phyloP scores from a whole-genome alignment of 768 basidiomycete species.

The Termitomyces sp. region DNA sequence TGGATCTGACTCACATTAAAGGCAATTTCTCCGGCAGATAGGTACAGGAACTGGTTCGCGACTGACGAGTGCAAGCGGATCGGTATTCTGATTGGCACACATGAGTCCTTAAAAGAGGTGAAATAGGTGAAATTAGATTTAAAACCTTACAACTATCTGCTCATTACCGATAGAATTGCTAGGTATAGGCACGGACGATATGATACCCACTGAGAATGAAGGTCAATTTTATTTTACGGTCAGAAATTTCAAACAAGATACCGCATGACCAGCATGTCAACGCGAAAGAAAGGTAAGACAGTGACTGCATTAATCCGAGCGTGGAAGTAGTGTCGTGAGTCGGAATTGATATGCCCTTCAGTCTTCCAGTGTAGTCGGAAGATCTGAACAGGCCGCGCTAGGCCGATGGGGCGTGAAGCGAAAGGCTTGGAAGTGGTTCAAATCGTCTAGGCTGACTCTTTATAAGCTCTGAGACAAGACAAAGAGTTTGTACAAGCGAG shows the following conservation, averaged over 20 bases:
- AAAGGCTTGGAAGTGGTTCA: neutral
- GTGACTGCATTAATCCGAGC: neutral
- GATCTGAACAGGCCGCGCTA: neutral
- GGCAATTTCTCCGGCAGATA: conserved; percentile 10
- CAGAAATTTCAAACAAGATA: neutral
- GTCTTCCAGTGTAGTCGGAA: neutral
- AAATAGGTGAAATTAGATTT: neutral
- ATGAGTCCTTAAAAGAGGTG: neutral
- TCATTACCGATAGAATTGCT: neutral
- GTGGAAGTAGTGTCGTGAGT: neutral
- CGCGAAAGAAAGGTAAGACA: conserved; percentile 2
- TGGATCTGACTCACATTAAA: conserved; percentile 1
- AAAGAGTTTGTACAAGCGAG: neutral
- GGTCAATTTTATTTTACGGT: neutral
- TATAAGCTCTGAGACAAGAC: neutral
- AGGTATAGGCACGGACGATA: conserved; percentile 6
- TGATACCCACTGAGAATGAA: conserved; percentile 3
- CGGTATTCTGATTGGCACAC: neutral
- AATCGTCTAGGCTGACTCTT: neutral
- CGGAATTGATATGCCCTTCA: neutral
- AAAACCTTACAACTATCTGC: neutral
- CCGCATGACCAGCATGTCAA: conserved; percentile 12
- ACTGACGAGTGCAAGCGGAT: neutral
- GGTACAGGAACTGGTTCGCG: conserved; percentile 9
- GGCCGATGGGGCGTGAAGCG: neutral